A percentile compares a stretch with the other conserved stretches of the same genome.
phyloP scores from a whole-genome alignment of 1,284 basidiomycete genomes.

The Cryptococcus neoformans region DNA sequence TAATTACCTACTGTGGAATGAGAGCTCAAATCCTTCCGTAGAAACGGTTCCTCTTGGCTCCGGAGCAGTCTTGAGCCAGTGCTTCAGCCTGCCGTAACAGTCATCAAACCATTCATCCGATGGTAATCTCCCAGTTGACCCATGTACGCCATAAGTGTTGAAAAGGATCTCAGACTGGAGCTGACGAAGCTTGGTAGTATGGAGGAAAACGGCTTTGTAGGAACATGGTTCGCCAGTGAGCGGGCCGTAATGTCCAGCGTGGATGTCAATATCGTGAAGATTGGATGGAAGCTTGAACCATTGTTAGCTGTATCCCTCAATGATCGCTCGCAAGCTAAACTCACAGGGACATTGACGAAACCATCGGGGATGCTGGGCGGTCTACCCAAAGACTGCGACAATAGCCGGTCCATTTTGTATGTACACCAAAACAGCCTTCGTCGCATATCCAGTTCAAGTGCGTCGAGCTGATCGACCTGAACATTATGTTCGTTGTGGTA shows the following conservation, averaged over 20 bases:
- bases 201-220: constrained; percentile 48
- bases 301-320: not conserved
- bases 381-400: constrained; percentile 48
- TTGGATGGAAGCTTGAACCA: constrained; percentile 30
- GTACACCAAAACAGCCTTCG: constrained; percentile 49
- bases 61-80: constrained; percentile 46
- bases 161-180: constrained; percentile 50
- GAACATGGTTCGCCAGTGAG: constrained; percentile 42
- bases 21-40: constrained; percentile 49
- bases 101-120: constrained; percentile 48
- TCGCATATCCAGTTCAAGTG: constrained; percentile 51
- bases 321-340: constrained; percentile 4
- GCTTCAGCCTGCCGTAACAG: constrained; percentile 47
- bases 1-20: constrained; percentile 47
- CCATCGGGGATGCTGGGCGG: constrained; percentile 50
- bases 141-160: constrained; percentile 44
- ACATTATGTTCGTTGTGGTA: constrained; percentile 50
- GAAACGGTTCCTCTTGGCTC: constrained; percentile 48
- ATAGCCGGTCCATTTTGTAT: constrained; percentile 50
- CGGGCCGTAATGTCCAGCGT: constrained; percentile 31
- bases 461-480: constrained; percentile 40
- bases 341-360: constrained; percentile 47
- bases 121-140: constrained; percentile 27
- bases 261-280: constrained; percentile 48
- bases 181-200: constrained; percentile 46